Evolutionary conservation across 1,284 basidiomycete species (phyloP).

Genomic region (Melampsora americana): DNA sequence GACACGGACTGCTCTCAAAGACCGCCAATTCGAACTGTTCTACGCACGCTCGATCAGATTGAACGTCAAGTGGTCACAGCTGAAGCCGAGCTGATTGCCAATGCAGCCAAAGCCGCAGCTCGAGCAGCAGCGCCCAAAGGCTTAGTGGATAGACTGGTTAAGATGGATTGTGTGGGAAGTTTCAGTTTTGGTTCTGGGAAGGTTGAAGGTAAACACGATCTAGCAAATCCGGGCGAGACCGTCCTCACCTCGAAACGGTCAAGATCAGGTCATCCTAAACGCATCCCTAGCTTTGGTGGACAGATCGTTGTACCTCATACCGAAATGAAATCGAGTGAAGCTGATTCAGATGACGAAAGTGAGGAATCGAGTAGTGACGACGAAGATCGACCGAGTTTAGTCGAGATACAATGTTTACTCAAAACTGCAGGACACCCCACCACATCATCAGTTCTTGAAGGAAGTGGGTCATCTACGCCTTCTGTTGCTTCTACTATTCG

Average conservation of each 20-base stretch:
- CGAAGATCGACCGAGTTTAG: neutral
- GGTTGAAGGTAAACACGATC: neutral
- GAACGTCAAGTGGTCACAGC: slow-evolving; percentile 75
- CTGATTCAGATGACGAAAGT: slow-evolving; percentile 2
- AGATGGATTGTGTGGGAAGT: slow-evolving; percentile 26
- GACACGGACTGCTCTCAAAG: slow-evolving; percentile 66
- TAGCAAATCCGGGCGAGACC: neutral
- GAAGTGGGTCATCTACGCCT: neutral
- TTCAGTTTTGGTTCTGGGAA: slow-evolving; percentile 26
- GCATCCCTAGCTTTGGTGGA: slow-evolving; percentile 38
- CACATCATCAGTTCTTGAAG: neutral
- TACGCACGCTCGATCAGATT: slow-evolving; percentile 70
- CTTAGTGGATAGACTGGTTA: neutral
- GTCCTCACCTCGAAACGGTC: neutral
- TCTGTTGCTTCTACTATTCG: slow-evolving; percentile 13
- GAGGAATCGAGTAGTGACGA: neutral
- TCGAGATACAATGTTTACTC: neutral
- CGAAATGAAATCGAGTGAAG: neutral
- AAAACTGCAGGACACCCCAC: slow-evolving; percentile 4
- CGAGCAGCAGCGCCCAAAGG: neutral
- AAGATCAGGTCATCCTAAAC: slow-evolving; percentile 20
- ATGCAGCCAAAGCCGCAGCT: neutral
- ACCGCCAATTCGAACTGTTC: slow-evolving; percentile 72
- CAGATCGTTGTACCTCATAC: slow-evolving; percentile 22
- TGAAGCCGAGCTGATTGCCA: slow-evolving; percentile 57